These are phyloP conservation scores for Fraxinus latifolia DNA, from an alignment of 305 asterid species.

Conservation along the genomic window DNA sequence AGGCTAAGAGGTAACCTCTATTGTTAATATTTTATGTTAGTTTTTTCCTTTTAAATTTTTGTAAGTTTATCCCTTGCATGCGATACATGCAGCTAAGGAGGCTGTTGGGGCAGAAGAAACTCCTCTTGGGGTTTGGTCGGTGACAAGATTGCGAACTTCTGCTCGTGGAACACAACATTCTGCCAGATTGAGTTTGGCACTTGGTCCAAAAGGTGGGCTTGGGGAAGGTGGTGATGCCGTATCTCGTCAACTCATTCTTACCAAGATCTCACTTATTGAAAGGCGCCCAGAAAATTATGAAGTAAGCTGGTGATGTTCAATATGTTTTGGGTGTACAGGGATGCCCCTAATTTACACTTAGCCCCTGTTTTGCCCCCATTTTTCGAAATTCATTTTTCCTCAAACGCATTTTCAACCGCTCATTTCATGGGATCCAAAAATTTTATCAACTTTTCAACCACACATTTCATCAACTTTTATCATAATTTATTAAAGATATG, in stretches of 20 bases:
- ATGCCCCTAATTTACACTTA: not conserved
- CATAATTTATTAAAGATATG: not conserved
- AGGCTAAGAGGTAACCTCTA: slow-evolving; percentile 73
- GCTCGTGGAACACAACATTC: slow-evolving; percentile 87
- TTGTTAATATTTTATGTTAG: slow-evolving; percentile 7
- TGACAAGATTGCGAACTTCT: slow-evolving; percentile 90
- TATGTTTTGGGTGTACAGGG: slow-evolving; percentile 13
- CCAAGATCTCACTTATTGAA: slow-evolving; percentile 88
- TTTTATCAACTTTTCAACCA: not conserved
- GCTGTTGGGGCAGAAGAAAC: slow-evolving; percentile 98
- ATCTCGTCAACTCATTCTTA: slow-evolving; percentile 91
- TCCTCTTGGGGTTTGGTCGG: slow-evolving; percentile 94
- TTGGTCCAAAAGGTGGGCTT: slow-evolving; percentile 97
- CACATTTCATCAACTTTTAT: not conserved
- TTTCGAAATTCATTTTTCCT: not conserved
- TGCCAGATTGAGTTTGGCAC: slow-evolving; percentile 68
- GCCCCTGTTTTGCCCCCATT: not conserved
- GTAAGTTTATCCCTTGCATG: slow-evolving; percentile 2
- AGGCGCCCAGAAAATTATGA: slow-evolving; percentile 98
- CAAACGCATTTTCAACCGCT: not conserved
- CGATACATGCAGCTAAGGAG: slow-evolving; percentile 67
- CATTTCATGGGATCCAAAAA: not conserved
- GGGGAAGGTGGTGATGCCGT: slow-evolving; percentile 95
- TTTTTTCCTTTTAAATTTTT: slow-evolving; percentile 5
- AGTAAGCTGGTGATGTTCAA: slow-evolving; percentile 49